Percentiles rank a stretch among this genome's conserved stretches.
Conservation (phyloP, 2,329 filamentous ascomycete species). For the Fusarium anthophilum region DNA sequence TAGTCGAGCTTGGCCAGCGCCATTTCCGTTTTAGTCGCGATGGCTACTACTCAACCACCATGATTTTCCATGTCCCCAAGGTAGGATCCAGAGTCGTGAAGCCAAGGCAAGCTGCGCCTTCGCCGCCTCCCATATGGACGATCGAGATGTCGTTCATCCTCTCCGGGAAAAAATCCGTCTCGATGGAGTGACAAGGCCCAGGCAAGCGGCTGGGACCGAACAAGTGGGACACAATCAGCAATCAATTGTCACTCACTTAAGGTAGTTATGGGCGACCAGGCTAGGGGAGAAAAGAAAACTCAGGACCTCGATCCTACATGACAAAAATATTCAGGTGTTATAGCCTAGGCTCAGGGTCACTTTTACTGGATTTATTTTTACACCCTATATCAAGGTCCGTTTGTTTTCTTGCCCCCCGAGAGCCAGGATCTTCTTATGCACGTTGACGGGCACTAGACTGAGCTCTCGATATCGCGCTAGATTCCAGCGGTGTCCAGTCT, state of each 20-base stretch:
- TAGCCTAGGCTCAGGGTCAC: too few relatives aligned
- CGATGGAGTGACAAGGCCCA: constrained; percentile 1
- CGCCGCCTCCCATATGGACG: not conserved
- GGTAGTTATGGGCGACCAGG: not conserved
- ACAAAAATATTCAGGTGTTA: too few relatives aligned
- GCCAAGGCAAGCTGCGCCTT: not conserved
- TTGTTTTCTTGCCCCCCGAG: too few relatives aligned
- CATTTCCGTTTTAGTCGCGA: constrained; percentile 36
- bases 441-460: constrained; percentile 19
- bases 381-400: too few relatives aligned
- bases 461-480: constrained; percentile 28
- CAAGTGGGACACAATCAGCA: constrained; percentile 14
- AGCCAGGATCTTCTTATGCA: constrained; percentile 7
- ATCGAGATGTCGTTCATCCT: not conserved
- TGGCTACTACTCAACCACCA: constrained; percentile 37
- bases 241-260: constrained; percentile 9
- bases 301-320: too few relatives aligned
- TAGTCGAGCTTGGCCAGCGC: constrained; percentile 30
- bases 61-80: constrained; percentile 3
- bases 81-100: not conserved
- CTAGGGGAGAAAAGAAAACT: too few relatives aligned
- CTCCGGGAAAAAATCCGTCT: not conserved
- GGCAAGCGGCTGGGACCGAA: constrained; percentile 20
- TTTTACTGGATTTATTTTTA: too few relatives aligned
- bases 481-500: constrained; percentile 5